Conservation (phyloP, 345 rosid species). For the Iberis pinnata region DNA sequence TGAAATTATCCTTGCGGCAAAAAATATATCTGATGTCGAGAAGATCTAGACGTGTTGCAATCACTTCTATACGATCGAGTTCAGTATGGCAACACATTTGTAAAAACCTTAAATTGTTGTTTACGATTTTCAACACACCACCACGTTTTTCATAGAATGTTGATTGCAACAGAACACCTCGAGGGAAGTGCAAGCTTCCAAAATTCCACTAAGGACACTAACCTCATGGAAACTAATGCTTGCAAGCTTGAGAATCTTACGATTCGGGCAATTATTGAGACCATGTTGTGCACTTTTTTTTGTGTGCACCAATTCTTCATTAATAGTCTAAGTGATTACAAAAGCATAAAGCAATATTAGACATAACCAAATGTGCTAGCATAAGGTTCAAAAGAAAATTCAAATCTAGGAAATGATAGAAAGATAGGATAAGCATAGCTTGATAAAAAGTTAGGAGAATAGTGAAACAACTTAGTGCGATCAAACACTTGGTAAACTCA, state of each 20-base stretch:
- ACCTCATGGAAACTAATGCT: background rate
- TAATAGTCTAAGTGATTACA: too few relatives aligned
- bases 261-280: slow-evolving; percentile 7
- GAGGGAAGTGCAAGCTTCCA: slow-evolving; percentile 17
- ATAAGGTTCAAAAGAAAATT: too few relatives aligned
- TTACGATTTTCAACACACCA: slow-evolving; percentile 9
- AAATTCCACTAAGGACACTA: background rate
- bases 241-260: slow-evolving; percentile 12
- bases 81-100: background rate
- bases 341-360: too few relatives aligned
- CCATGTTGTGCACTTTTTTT: background rate
- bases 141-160: too few relatives aligned
- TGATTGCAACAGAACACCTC: slow-evolving; percentile 12
- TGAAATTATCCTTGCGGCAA: background rate
- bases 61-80: background rate
- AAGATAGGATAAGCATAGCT: too few relatives aligned
- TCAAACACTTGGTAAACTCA: too few relatives aligned
- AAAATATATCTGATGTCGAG: background rate
- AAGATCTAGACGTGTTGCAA: slow-evolving; percentile 3
- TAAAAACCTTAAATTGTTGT: slow-evolving; percentile 15
- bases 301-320: too few relatives aligned
- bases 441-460: too few relatives aligned
- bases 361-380: too few relatives aligned
- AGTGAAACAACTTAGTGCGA: too few relatives aligned
- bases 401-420: too few relatives aligned